These are phyloP conservation scores for Fusarium abutilonis DNA, from an alignment of 2,329 filamentous ascomycete genomes.

Conservation along the genomic window DNA sequence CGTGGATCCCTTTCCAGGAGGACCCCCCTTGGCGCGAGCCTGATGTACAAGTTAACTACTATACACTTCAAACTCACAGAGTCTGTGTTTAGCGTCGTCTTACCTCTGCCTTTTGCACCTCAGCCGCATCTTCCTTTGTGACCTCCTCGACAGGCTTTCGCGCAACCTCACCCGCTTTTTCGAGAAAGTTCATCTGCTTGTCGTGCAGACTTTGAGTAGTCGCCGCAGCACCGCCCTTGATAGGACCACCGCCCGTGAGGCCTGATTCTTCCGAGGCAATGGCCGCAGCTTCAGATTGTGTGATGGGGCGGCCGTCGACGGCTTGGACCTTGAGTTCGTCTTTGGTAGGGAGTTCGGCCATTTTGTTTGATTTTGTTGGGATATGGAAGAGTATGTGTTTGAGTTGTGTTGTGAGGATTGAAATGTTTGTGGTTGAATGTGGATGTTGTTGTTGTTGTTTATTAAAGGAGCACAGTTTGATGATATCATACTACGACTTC, in stretches of 20 bases:
- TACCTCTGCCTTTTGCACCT: conserved; percentile 29
- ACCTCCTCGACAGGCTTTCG: conserved; percentile 15
- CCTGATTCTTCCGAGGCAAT: conserved; percentile 24
- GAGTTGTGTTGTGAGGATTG: background rate
- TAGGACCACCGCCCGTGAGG: conserved; percentile 27
- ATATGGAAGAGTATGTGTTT: background rate
- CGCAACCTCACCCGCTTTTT: conserved; percentile 21
- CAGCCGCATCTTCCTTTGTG: conserved; percentile 28
- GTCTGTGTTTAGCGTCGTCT: background rate
- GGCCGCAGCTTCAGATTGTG: conserved; percentile 16
- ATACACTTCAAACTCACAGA: too few species aligned
- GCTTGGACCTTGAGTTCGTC: conserved; percentile 24
- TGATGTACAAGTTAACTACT: background rate
- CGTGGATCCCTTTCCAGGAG: conserved; percentile 20
- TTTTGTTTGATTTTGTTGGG: background rate
- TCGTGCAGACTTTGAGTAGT: conserved; percentile 28
- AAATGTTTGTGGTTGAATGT: background rate
- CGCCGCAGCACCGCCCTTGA: conserved; percentile 24
- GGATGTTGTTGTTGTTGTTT: background rate
- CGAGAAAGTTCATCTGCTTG: conserved; percentile 22
- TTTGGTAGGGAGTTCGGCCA: conserved; percentile 20
- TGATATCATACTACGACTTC: background rate
- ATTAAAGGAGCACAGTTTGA: background rate
- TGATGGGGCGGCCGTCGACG: conserved; percentile 27
- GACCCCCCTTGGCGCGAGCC: conserved; percentile 18